phyloP scores from a whole-genome alignment of 78 protist genomes.

The Creolimax fragrantissima region DNA sequence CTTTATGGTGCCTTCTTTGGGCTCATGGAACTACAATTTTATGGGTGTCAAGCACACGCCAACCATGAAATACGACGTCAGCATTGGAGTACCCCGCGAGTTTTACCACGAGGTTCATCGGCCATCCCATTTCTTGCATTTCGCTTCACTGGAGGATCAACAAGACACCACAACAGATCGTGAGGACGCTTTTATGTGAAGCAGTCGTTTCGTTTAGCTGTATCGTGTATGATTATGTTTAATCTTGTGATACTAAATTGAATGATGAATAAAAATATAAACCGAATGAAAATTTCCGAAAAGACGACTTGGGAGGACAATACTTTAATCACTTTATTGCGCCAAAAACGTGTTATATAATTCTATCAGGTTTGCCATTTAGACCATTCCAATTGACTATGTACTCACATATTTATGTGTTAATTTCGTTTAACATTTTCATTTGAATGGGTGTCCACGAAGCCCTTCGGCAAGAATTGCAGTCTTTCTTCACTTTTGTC shows the following conservation, averaged over 20 bases:
- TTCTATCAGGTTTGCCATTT: no score
- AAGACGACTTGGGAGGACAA: no score
- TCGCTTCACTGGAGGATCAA: neutral
- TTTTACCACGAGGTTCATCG: slow-evolving; percentile 96
- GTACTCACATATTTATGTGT: no score
- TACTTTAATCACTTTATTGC: no score
- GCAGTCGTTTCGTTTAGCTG: no score
- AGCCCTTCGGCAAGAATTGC: neutral
- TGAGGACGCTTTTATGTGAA: slow-evolving; percentile 13
- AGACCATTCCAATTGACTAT: no score
- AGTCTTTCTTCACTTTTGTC: neutral
- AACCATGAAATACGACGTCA: slow-evolving; percentile 81
- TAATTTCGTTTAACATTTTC: no score
- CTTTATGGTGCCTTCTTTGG: slow-evolving; percentile 93
- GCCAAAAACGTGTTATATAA: no score
- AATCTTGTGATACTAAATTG: no score
- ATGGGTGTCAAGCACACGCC: slow-evolving; percentile 80
- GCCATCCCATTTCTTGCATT: slow-evolving; percentile 48
- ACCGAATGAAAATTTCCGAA: no score
- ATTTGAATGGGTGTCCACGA: neutral
- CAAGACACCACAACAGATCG: neutral
- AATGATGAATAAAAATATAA: no score
- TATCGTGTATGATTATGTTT: no score
- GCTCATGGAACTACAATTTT: slow-evolving; percentile 97
- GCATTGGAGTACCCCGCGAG: slow-evolving; percentile 83